Conservation (phyloP, 140 eudicot genomes). For the Stevia rebaudiana region DNA sequence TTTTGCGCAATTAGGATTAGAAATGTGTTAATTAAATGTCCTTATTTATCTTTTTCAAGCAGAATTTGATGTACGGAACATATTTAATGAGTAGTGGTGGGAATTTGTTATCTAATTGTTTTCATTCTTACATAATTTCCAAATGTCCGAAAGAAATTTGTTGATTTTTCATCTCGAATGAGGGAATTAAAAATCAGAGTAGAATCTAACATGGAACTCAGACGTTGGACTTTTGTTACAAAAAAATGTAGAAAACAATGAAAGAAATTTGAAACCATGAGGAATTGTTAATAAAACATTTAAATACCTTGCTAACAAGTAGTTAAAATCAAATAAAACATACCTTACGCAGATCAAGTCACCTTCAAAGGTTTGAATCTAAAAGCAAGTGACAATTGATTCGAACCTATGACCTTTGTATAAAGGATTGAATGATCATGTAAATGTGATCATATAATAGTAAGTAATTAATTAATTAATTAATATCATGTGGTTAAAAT, state of each 20-base stretch:
- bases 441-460: background rate
- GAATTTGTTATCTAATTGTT: slow-evolving; percentile 14
- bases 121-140: background rate
- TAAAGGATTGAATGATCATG: background rate
- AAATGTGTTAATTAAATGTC: slow-evolving; percentile 4
- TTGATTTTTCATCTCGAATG: background rate
- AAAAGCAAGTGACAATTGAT: no score
- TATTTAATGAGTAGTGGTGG: slow-evolving; percentile 9
- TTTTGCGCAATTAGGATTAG: slow-evolving; percentile 15
- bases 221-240: slow-evolving; percentile 5
- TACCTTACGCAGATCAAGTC: no score
- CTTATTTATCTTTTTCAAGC: background rate
- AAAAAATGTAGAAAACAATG: background rate
- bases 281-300: no score
- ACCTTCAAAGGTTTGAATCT: no score
- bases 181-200: background rate
- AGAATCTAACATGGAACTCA: background rate
- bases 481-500: background rate
- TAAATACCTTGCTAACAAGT: background rate
- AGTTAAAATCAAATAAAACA: background rate
- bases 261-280: background rate
- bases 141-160: background rate
- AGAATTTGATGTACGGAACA: slow-evolving; percentile 7
- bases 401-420: no score
- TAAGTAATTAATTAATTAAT: background rate